Conservation (phyloP, 192 early-diverging fungal genomes). For the Backusella tuberculispora region DNA sequence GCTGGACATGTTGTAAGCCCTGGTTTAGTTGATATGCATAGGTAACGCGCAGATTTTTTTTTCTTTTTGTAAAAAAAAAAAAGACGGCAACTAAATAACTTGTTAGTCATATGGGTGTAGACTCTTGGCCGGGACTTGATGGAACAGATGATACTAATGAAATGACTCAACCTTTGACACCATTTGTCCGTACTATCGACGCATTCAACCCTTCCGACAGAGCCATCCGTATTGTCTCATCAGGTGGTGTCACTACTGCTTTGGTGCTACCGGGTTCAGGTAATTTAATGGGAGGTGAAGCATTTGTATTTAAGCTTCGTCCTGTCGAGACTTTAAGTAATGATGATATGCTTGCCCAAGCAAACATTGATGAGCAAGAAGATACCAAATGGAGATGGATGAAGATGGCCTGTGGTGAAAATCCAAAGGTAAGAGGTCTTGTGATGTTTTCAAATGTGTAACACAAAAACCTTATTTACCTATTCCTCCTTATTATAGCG, state of each 20-base stretch:
- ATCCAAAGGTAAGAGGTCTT: constrained; percentile 52
- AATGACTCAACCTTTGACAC: constrained; percentile 59
- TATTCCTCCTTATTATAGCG: not conserved
- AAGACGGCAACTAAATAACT: not conserved
- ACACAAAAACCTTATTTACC: not conserved
- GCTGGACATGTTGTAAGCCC: constrained; percentile 59
- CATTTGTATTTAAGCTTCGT: constrained; percentile 67
- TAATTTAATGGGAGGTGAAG: constrained; percentile 81
- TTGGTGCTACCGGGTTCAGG: constrained; percentile 74
- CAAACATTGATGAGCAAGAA: constrained; percentile 53
- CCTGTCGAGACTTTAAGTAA: constrained; percentile 53
- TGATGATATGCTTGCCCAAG: constrained; percentile 65
- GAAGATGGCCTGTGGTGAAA: constrained; percentile 89
- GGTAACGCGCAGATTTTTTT: not conserved
- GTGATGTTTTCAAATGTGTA: not conserved
- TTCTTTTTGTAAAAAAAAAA: not conserved
- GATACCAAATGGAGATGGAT: constrained; percentile 64
- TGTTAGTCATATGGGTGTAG: constrained; percentile 65
- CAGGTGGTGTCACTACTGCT: constrained; percentile 78
- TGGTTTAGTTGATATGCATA: constrained; percentile 61
- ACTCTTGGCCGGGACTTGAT: constrained; percentile 63
- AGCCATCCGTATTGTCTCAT: constrained; percentile 59
- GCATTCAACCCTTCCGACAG: constrained; percentile 70
- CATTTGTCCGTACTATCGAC: constrained; percentile 70
- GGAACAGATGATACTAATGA: constrained; percentile 72